Conservation (phyloP, 2,329 filamentous ascomycete species). For the Fusarium sp. region DNA sequence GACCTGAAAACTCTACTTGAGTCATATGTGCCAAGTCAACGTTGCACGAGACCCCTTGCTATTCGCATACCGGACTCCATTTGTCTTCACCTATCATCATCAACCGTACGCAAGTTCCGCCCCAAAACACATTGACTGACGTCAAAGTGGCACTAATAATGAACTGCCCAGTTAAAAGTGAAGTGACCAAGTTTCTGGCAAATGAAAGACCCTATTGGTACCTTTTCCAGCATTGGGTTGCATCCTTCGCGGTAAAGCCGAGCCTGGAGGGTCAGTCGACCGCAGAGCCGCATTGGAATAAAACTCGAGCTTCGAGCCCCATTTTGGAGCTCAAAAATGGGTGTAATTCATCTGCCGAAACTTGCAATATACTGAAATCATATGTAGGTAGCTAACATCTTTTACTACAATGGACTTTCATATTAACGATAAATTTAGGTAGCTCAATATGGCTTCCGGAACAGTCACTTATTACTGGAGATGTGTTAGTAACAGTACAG, state of each 20-base stretch:
- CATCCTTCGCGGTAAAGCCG: background rate
- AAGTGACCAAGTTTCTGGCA: background rate
- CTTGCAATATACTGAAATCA: background rate
- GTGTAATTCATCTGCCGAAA: background rate
- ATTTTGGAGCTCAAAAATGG: background rate
- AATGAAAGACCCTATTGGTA: background rate
- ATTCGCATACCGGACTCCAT: background rate
- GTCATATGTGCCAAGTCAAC: background rate
- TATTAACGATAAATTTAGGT: background rate
- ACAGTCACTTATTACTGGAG: background rate
- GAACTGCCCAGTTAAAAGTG: background rate
- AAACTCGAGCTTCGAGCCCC: background rate
- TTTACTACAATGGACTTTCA: background rate
- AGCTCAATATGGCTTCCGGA: background rate
- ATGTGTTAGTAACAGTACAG: background rate
- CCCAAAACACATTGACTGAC: constrained; percentile 1
- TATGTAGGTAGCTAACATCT: background rate
- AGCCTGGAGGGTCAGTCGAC: background rate
- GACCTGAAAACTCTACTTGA: background rate
- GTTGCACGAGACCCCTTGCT: background rate
- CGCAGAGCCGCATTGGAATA: constrained; percentile 26
- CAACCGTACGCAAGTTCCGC: background rate
- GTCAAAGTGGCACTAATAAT: background rate
- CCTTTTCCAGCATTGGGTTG: background rate
- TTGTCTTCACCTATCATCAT: background rate